A percentile compares a stretch with the other conserved stretches of the same genome.
Conservation (phyloP, 352 stramenopile genomes). For the Globisporangium cederbergense region DNA sequence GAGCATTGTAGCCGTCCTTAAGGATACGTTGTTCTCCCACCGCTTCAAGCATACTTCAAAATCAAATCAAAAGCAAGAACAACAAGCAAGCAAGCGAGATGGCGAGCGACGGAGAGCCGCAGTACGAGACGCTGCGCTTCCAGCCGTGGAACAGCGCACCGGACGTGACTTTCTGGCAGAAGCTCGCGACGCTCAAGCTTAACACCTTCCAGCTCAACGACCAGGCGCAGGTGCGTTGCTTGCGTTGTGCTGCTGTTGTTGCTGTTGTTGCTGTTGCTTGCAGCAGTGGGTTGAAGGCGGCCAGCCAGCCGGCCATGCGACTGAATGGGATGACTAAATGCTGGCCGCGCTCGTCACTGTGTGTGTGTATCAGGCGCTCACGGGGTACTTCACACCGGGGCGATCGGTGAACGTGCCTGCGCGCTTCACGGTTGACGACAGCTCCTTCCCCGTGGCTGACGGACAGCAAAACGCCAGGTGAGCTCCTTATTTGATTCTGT, state of each 20-base stretch:
- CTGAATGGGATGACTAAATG: neutral
- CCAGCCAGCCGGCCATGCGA: neutral
- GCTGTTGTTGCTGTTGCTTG: neutral
- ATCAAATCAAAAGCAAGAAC: no score
- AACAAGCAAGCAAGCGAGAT: neutral
- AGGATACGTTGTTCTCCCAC: no score
- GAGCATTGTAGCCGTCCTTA: no score
- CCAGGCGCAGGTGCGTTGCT: constrained; percentile 43
- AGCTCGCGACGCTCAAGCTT: constrained; percentile 72
- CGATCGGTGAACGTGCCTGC: constrained; percentile 56
- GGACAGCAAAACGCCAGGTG: constrained; percentile 9
- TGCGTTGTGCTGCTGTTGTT: neutral
- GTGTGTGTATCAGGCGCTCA: constrained; percentile 30
- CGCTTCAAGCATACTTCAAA: no score
- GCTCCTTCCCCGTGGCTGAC: constrained; percentile 40
- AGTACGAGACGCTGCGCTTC: constrained; percentile 63
- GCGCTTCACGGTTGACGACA: constrained; percentile 73
- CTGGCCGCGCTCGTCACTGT: neutral
- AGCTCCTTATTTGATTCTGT: neutral
- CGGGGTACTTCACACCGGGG: constrained; percentile 64
- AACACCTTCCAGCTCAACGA: constrained; percentile 81
- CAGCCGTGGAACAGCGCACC: constrained; percentile 79
- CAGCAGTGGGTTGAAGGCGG: constrained; percentile 14
- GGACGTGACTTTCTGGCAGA: constrained; percentile 84
- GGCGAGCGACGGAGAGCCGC: constrained; percentile 3